These are phyloP conservation scores for Nothophaeocryptopus gaeumannii DNA, from an alignment of 2,329 filamentous ascomycete species.

Conservation along the genomic window DNA sequence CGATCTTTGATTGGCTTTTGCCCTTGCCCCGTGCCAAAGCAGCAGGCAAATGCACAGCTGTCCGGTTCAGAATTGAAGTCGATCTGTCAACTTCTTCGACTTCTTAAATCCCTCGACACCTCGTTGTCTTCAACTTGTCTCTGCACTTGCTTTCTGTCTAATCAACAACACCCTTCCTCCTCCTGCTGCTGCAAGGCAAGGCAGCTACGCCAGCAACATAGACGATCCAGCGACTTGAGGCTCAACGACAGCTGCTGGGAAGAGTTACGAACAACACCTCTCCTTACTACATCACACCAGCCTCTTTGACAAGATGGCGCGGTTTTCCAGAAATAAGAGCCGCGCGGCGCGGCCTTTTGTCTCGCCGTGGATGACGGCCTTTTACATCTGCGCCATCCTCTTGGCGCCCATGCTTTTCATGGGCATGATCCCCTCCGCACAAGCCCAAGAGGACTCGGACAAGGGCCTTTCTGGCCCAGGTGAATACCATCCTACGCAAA, in stretches of 20 bases:
- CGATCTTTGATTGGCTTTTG: no score
- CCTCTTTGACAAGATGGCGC: slow-evolving; percentile 33
- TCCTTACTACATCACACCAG: slow-evolving; percentile 22
- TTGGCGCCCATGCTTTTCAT: slow-evolving; percentile 80
- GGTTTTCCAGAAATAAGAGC: slow-evolving; percentile 35
- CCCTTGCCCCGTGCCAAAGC: no score
- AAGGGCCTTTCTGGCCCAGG: slow-evolving; percentile 68
- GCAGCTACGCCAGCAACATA: no score
- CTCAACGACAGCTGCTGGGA: slow-evolving; percentile 2
- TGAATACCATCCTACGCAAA: slow-evolving; percentile 32
- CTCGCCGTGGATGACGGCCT: slow-evolving; percentile 70
- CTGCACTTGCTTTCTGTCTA: no score
- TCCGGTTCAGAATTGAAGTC: no score
- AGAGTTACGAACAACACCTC: background rate
- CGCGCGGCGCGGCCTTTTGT: slow-evolving; percentile 25
- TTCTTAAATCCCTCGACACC: no score
- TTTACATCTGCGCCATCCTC: slow-evolving; percentile 89
- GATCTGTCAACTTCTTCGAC: no score
- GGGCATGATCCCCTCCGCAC: slow-evolving; percentile 55
- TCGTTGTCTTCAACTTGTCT: no score
- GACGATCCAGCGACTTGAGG: background rate
- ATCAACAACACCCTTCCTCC: no score
- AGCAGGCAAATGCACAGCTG: no score
- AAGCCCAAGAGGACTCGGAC: slow-evolving; percentile 72
- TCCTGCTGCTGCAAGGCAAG: no score